A percentile compares a stretch with the other conserved stretches of the same genome.
Conservation (phyloP, 768 basidiomycete genomes). For the Podaxis sp. region DNA sequence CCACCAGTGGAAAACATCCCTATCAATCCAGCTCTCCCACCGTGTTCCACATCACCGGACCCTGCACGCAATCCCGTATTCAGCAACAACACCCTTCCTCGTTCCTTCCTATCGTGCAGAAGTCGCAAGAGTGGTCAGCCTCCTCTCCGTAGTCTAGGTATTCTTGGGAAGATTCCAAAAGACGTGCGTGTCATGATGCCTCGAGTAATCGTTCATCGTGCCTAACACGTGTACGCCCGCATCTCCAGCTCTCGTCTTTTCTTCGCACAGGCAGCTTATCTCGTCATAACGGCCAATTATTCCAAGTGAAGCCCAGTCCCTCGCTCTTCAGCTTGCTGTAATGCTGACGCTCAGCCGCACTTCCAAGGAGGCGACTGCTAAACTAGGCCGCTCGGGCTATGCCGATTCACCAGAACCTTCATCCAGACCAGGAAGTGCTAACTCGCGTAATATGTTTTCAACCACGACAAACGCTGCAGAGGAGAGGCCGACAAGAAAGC, state of each 20-base stretch:
- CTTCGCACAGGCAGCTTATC: conserved; percentile 41
- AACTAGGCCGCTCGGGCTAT: conserved; percentile 31
- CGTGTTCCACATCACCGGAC: conserved; percentile 3
- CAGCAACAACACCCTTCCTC: conserved; percentile 4
- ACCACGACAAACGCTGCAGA: conserved; percentile 26
- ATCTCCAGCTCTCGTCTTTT: conserved; percentile 37
- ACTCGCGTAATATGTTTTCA: conserved; percentile 25
- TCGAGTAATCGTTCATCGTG: conserved; percentile 27
- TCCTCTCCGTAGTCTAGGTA: conserved; percentile 26
- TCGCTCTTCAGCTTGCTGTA: conserved; percentile 6
- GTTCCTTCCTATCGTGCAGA: conserved; percentile 7
- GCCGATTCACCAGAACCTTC: conserved; percentile 28
- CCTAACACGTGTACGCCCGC: conserved; percentile 50
- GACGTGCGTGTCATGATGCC: conserved; percentile 31
- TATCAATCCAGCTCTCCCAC: conserved; percentile 6
- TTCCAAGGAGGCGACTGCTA: conserved; percentile 17
- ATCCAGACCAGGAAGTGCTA: conserved; percentile 19
- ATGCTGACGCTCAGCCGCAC: conserved; percentile 18
- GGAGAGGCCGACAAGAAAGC: conserved; percentile 40
- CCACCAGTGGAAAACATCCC: background rate
- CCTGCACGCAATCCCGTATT: conserved; percentile 4
- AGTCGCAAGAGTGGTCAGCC: conserved; percentile 11
- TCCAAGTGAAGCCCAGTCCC: conserved; percentile 27
- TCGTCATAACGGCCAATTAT: conserved; percentile 23
- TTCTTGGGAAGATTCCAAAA: conserved; percentile 29